Evolutionary conservation across 192 early-diverging fungal species (phyloP).

Genomic region (Chytriomyces sp.): DNA sequence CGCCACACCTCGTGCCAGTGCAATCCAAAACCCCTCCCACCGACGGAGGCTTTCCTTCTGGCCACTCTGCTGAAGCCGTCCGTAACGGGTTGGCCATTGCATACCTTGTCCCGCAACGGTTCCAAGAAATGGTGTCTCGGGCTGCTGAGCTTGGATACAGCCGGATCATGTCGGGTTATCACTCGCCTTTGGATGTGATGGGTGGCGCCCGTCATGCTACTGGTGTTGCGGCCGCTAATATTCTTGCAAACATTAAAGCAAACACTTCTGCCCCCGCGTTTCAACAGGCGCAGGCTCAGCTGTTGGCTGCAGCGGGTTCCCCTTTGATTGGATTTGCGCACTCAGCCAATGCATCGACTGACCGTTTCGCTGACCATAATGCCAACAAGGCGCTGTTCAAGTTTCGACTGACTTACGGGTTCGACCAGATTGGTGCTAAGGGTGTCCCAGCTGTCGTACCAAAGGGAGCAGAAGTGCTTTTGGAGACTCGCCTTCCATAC

Average conservation of each 20-base stretch:
- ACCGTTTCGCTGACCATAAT: conserved; percentile 20
- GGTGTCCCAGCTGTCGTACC: conserved; percentile 24
- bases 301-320: conserved; percentile 17
- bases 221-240: conserved; percentile 36
- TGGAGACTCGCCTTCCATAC: conserved; percentile 41
- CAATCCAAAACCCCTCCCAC: conserved; percentile 28
- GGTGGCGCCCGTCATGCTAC: conserved; percentile 32
- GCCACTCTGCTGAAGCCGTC: conserved; percentile 34
- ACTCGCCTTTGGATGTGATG: conserved; percentile 32
- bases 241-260: conserved; percentile 6
- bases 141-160: conserved; percentile 25
- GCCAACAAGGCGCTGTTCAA: conserved; percentile 26
- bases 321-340: conserved; percentile 18
- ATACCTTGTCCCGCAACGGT: conserved; percentile 35
- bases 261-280: conserved; percentile 1
- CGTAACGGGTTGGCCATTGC: conserved; percentile 28
- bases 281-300: conserved; percentile 22
- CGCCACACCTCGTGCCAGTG: conserved; percentile 12
- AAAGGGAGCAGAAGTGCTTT: conserved; percentile 36
- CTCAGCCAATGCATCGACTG: conserved; percentile 3
- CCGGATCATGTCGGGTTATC: conserved; percentile 32
- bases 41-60: conserved; percentile 32
- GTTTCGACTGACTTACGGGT: conserved; percentile 33
- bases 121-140: conserved; percentile 31
- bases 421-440: neutral